These are phyloP conservation scores for Xylaria cubensis DNA, from an alignment of 495 filamentous ascomycete genomes.

Conservation along the genomic window DNA sequence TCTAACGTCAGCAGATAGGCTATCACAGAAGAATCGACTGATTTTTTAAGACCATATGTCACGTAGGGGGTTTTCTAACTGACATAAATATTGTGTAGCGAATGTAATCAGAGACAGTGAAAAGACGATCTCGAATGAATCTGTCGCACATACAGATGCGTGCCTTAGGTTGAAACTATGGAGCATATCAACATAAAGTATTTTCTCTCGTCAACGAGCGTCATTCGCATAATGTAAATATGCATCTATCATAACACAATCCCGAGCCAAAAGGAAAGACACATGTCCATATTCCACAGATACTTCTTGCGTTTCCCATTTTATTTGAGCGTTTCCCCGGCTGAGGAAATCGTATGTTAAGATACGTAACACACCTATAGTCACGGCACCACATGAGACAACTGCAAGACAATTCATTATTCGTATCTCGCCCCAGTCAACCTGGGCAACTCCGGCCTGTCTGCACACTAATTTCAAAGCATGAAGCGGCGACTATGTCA, in stretches of 20 bases:
- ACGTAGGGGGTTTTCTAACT: not conserved
- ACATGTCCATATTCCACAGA: not conserved
- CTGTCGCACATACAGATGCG: not conserved
- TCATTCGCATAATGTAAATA: not conserved
- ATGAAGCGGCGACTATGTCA: no score
- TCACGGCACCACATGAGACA: not conserved
- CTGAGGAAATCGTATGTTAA: not conserved
- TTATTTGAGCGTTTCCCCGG: not conserved
- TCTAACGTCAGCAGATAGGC: slow-evolving; percentile 2
- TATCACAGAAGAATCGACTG: not conserved
- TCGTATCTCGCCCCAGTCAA: not conserved
- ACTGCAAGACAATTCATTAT: not conserved
- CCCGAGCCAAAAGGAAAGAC: not conserved
- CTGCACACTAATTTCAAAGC: no score
- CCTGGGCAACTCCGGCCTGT: not conserved
- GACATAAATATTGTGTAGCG: not conserved
- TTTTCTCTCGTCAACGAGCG: not conserved
- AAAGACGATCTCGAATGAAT: not conserved
- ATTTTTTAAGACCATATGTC: not conserved
- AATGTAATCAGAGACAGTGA: slow-evolving; percentile 1
- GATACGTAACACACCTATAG: not conserved
- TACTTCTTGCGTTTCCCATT: not conserved
- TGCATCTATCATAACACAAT: not conserved
- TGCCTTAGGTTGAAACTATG: not conserved
- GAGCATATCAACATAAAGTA: not conserved